Evolutionary conservation across 129 eudicot species (phyloP).

Genomic region (Centrapalus pauciflorus): DNA sequence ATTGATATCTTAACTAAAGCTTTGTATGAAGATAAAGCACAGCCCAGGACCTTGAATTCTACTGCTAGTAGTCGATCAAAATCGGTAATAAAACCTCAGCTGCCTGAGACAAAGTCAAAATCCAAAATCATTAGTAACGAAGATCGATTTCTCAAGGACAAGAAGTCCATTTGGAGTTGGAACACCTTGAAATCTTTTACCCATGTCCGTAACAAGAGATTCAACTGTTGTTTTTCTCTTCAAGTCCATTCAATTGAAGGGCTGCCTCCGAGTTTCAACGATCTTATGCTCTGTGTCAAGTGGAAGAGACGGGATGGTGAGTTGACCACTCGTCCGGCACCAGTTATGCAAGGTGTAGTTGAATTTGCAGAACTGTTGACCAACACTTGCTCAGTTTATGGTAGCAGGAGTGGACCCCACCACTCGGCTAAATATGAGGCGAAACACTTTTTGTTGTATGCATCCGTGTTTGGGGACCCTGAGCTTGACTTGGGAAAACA

Average conservation of each 20-base stretch:
- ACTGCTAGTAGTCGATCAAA: slow-evolving; percentile 48
- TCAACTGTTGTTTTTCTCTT: slow-evolving; percentile 77
- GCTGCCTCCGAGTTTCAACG: slow-evolving; percentile 50
- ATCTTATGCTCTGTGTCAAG: slow-evolving; percentile 47
- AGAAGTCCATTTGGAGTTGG: slow-evolving; percentile 92
- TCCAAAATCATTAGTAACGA: slow-evolving; percentile 29
- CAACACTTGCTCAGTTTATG: slow-evolving; percentile 60
- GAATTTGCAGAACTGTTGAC: slow-evolving; percentile 62
- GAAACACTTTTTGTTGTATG: slow-evolving; percentile 70
- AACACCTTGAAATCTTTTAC: slow-evolving; percentile 69
- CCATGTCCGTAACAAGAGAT: slow-evolving; percentile 52
- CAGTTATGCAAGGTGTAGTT: slow-evolving; percentile 57
- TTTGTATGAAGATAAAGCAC: slow-evolving; percentile 43
- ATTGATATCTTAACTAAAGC: slow-evolving; percentile 55
- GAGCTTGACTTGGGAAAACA: slow-evolving; percentile 91
- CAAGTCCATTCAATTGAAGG: slow-evolving; percentile 76
- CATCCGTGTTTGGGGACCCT: slow-evolving; percentile 45
- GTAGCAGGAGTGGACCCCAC: slow-evolving; percentile 75
- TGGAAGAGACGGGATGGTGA: slow-evolving; percentile 88
- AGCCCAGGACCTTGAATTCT: slow-evolving; percentile 32
- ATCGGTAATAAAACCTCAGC: slow-evolving; percentile 29
- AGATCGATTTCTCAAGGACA: slow-evolving; percentile 45
- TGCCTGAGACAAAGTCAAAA: slow-evolving; percentile 34
- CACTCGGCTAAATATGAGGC: slow-evolving; percentile 90
- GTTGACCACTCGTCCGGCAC: slow-evolving; percentile 47